Percentiles rank a stretch among this genome's conserved stretches.
These are phyloP conservation scores for Aphanomyces astaci DNA, from an alignment of 352 stramenopile species.

Conservation along the genomic window DNA sequence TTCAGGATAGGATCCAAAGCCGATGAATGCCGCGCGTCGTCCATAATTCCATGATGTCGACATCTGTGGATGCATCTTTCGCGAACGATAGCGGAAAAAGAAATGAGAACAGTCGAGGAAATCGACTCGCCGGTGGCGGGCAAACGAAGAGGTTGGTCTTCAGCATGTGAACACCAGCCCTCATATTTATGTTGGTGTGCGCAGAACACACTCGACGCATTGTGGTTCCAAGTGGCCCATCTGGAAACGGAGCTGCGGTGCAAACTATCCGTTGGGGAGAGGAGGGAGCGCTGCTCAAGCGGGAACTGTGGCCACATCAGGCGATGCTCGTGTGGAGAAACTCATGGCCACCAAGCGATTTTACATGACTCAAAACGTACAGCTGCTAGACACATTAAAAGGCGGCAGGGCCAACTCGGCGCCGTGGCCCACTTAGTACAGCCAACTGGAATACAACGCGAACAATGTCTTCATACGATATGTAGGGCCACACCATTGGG, in stretches of 20 bases:
- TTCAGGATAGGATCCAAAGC: too few relatives aligned
- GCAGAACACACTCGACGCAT: conserved; percentile 1
- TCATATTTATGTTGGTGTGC: too few relatives aligned
- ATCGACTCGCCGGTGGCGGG: conserved; percentile 10
- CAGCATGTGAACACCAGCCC: too few relatives aligned
- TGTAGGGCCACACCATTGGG: too few relatives aligned
- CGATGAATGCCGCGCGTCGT: not conserved
- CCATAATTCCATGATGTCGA: not conserved
- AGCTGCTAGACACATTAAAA: not conserved
- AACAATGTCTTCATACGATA: too few relatives aligned
- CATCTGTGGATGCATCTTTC: too few relatives aligned
- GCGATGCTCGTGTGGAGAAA: not conserved
- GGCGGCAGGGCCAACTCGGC: too few relatives aligned
- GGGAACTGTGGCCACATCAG: not conserved
- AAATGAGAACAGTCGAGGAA: conserved; percentile 6
- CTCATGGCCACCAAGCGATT: conserved; percentile 10
- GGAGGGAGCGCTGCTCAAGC: not conserved
- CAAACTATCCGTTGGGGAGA: not conserved
- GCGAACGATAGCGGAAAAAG: not conserved
- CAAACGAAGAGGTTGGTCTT: conserved; percentile 5
- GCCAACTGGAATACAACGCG: too few relatives aligned
- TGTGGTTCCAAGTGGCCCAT: not conserved
- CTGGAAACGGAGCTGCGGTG: not conserved
- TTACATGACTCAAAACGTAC: conserved; percentile 12
- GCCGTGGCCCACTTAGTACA: too few relatives aligned